Base-by-base conservation (phyloP, 345 rosid species). In the Euclidium syriacum region DNA sequence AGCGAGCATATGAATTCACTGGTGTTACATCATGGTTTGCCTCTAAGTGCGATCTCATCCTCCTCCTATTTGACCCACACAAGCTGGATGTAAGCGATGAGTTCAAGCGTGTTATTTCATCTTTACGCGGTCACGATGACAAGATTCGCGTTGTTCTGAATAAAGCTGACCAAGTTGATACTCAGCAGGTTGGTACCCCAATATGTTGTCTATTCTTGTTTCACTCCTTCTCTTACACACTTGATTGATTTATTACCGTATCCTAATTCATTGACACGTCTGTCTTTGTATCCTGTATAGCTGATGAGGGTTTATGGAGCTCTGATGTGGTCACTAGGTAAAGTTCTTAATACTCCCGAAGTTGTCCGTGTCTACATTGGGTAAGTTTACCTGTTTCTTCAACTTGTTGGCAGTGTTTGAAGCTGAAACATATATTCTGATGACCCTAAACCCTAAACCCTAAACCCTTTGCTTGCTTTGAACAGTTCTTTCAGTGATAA, bases 301-400 rank as follows among this genome's bases (percentile, higher is more conserved):
- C 79, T 94, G 49, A 94, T 94, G 99, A 90, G 97, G 79, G 99
- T 94, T 20, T 87, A 94, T 76, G 99, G 99, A 74, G 97, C 96
- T 42, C 72, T 94, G 52, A 90, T 94, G 96, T 94, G 97, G 97
- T 94, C 99, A 29, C 96, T 94, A 15, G 96, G 99, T 57, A 94
- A 90, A 79, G 99, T 94, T 73, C 75, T 94, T 9, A 90, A 87
- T 64, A 90, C 96, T 66, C 97, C 97, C 35, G 99, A 90, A 78
- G 99, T 90, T 70, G 53, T 29, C 74, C 97, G 97, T 50, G 97
- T 94, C 59, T 94, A 94, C 77, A 87, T 90, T 50, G 96, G 99
- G 99, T 94, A 77, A 58, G 77, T 40, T 7, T 18, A 24, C 71
- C 20, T 41, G 33, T 25, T 40, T 40, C 34, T 17, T 11, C 5